A percentile compares a stretch with the other conserved stretches of the same genome.
These are phyloP conservation scores for Pichia sp. DNA, from an alignment of 1,139 yeast genomes.

Conservation along the genomic window DNA sequence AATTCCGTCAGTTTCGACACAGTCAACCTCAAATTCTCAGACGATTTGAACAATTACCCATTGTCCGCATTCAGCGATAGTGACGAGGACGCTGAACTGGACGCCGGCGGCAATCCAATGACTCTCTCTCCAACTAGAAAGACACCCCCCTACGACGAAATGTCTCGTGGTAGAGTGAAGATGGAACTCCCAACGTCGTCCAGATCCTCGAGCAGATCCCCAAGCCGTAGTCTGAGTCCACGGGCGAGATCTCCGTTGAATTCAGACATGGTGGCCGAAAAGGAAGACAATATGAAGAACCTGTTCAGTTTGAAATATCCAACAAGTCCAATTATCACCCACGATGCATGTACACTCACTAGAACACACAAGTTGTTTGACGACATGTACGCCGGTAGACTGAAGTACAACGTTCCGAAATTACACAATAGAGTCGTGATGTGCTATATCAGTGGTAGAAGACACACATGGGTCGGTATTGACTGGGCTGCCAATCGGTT, in stretches of 20 bases:
- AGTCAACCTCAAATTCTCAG: conserved; percentile 37
- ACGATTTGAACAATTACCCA: conserved; percentile 22
- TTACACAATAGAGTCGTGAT: conserved; percentile 55
- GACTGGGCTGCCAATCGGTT: conserved; percentile 61
- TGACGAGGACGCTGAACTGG: neutral
- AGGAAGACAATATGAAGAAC: conserved; percentile 3
- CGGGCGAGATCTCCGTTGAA: conserved; percentile 3
- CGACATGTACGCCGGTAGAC: conserved; percentile 29
- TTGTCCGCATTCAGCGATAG: conserved; percentile 13
- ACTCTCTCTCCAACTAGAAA: neutral
- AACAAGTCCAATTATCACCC: conserved; percentile 33
- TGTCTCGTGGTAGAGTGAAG: conserved; percentile 8
- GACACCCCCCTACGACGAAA: neutral
- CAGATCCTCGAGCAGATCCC: conserved; percentile 13
- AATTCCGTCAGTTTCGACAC: conserved; percentile 39
- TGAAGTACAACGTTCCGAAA: conserved; percentile 36
- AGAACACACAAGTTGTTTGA: conserved; percentile 44
- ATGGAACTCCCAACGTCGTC: neutral
- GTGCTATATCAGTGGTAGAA: conserved; percentile 66
- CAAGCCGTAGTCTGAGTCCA: conserved; percentile 18
- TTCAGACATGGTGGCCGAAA: conserved; percentile 10
- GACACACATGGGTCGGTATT: conserved; percentile 77
- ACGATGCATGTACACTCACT: conserved; percentile 49
- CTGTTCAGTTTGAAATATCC: conserved; percentile 26
- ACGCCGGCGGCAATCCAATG: neutral